Conservation (phyloP, 768 basidiomycete genomes). For the Boletus coccyginus region DNA sequence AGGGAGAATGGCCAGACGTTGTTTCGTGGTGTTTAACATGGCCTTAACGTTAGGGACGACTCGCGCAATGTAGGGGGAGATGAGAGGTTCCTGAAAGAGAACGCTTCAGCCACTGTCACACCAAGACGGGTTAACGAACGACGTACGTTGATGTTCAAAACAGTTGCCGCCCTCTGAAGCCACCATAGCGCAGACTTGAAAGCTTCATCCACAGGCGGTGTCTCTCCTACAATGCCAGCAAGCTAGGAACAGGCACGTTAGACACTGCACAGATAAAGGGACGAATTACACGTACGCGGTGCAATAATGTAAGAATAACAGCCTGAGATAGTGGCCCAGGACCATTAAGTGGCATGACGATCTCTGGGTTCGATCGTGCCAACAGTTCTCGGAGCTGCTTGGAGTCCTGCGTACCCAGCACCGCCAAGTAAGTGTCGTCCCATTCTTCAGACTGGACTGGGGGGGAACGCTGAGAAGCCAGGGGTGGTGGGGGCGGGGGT, state of each 20-base stretch:
- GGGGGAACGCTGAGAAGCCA: slow-evolving; percentile 46
- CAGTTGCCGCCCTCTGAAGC: slow-evolving; percentile 71
- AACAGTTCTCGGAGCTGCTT: slow-evolving; percentile 74
- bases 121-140: not conserved
- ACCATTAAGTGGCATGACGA: slow-evolving; percentile 76
- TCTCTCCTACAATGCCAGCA: slow-evolving; percentile 70
- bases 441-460: slow-evolving; percentile 70
- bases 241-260: slow-evolving; percentile 44
- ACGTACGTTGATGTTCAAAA: slow-evolving; percentile 70
- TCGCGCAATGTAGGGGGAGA: slow-evolving; percentile 77
- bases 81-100: slow-evolving; percentile 63
- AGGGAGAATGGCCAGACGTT: slow-evolving; percentile 74
- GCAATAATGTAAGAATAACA: slow-evolving; percentile 78
- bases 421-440: slow-evolving; percentile 80
- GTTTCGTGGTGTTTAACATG: slow-evolving; percentile 74
- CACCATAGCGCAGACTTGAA: slow-evolving; percentile 87
- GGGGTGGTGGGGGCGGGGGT: slow-evolving; percentile 45
- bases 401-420: slow-evolving; percentile 72
- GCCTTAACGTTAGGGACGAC: slow-evolving; percentile 78
- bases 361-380: slow-evolving; percentile 70
- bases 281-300: slow-evolving; percentile 54
- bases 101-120: not conserved
- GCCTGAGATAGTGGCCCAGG: slow-evolving; percentile 75
- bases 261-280: not conserved
- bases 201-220: slow-evolving; percentile 70